Evolutionary conservation across 2,329 filamentous ascomycete species (phyloP), one percentile per base, ranked within the genome.

Genomic region (Incumbomyces delicatus): DNA sequence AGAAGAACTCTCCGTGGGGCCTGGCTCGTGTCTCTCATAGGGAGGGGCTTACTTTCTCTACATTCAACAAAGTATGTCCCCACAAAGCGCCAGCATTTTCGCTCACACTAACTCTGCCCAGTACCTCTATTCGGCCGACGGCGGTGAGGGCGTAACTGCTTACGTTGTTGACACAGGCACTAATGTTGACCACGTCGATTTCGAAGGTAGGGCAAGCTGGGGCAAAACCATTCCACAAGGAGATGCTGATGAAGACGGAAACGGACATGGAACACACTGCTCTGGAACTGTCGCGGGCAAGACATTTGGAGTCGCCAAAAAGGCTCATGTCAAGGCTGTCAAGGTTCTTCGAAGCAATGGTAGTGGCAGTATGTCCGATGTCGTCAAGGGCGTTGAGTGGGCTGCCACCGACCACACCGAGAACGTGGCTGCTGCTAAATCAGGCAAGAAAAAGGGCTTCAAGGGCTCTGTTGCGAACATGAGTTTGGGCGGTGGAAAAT

Each of bases 381-480:
- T 98, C 59, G 87, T 98, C 63, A 94, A 94, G 75, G 92, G 92
- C 67, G 92, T 98, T 54, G 90, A 98, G 72, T 96, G 80, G 73
- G 92, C 92, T 61, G 89, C 87, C 57, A 78, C 81, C 62, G 71
- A 79, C 58, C 94, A 98, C 71, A 61, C 77, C 42, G 78, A 86
- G 66, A 79, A 89, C 66, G 79, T 83, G 59, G 78, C 83, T 67
- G 73, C 73, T 52, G 86, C 86, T 61, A 94, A 94, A 83, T 76
- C 78, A 47, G 87, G 87, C 61, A 88, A 94, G 75, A 85, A 72
- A 63, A 85, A 96, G 84, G 85, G 85, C 66, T 96, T 95, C 84
- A 96, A 96, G 83, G 92, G 92, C 65, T 95, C 87, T 56, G 85
- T 90, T 63, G 92, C 94, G 74, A 98, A 98, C 81, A 98, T 98